A percentile compares a stretch with the other conserved stretches of the same genome.
These are phyloP conservation scores for Canavalia gladiata DNA, from an alignment of 306 rosid genomes.

Conservation along the genomic window DNA sequence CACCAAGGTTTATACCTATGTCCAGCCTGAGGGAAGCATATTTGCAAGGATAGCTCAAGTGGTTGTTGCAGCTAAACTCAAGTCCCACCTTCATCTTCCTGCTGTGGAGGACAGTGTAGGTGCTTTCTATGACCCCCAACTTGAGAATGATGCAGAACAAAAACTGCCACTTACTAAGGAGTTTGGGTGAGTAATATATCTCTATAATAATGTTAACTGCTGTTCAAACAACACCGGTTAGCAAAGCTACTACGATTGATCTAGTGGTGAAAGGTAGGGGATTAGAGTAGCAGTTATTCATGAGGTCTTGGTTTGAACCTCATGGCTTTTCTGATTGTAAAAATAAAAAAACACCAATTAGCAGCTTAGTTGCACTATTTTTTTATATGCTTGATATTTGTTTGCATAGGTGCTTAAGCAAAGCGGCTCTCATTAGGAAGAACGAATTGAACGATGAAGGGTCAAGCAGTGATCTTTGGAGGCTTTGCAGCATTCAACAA, in stretches of 20 bases:
- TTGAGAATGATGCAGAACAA: slow-evolving; percentile 27
- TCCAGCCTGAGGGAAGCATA: slow-evolving; percentile 58
- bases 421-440: slow-evolving; percentile 53
- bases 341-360: no score
- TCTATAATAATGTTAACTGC: background rate
- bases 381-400: background rate
- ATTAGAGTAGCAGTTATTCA: no score
- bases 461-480: slow-evolving; percentile 49
- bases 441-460: slow-evolving; percentile 51
- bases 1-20: slow-evolving; percentile 42
- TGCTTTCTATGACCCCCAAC: slow-evolving; percentile 53
- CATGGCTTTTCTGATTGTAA: no score
- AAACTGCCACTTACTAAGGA: slow-evolving; percentile 59
- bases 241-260: no score
- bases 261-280: no score
- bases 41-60: slow-evolving; percentile 58
- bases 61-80: slow-evolving; percentile 56
- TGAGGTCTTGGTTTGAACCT: no score
- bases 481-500: slow-evolving; percentile 58
- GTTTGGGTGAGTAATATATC: slow-evolving; percentile 49
- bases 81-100: slow-evolving; percentile 54
- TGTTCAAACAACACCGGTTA: no score
- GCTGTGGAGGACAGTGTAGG: background rate
- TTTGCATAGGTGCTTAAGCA: slow-evolving; percentile 54
- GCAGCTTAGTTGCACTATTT: no score